Conservation (phyloP, 2,329 filamentous ascomycete genomes). For the Dactylellina haptotyla region DNA sequence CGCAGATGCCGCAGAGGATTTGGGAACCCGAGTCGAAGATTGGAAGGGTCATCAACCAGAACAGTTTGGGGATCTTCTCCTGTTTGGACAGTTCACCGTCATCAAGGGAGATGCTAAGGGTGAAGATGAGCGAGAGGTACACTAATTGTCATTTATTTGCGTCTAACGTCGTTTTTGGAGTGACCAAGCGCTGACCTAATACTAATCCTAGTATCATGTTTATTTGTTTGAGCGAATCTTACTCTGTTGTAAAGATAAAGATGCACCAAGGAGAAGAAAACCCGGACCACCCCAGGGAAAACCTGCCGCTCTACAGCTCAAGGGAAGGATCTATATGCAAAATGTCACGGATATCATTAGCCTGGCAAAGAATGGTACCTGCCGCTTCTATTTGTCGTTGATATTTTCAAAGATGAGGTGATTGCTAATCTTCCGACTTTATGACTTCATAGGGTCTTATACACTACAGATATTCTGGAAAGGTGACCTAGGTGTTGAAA, state of each 20-base stretch:
- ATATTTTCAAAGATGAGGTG: constrained; percentile 55
- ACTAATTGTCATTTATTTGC: constrained; percentile 60
- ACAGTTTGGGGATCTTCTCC: constrained; percentile 86
- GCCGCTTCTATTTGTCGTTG: constrained; percentile 33
- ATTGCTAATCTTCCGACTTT: constrained; percentile 54
- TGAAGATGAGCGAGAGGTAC: constrained; percentile 89
- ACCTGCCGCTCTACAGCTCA: constrained; percentile 87
- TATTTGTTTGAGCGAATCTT: constrained; percentile 96
- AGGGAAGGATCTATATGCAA: constrained; percentile 98
- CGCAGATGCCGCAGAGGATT: constrained; percentile 82
- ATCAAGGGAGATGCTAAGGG: constrained; percentile 82
- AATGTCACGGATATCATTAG: constrained; percentile 96
- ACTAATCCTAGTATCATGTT: constrained; percentile 80
- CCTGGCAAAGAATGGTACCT: constrained; percentile 82
- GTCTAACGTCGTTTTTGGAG: neutral
- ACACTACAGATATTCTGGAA: constrained; percentile 99
- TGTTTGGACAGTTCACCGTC: constrained; percentile 91
- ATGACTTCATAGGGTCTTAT: constrained; percentile 75
- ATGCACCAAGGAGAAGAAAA: constrained; percentile 83
- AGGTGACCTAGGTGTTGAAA: constrained; percentile 92
- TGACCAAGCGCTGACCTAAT: constrained; percentile 44
- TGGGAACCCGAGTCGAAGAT: constrained; percentile 86
- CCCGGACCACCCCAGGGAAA: constrained; percentile 69
- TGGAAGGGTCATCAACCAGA: constrained; percentile 95
- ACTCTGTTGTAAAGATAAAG: constrained; percentile 94